These are phyloP conservation scores for Seiridium unicorne DNA, from an alignment of 2,329 filamentous ascomycete species.

Conservation along the genomic window DNA sequence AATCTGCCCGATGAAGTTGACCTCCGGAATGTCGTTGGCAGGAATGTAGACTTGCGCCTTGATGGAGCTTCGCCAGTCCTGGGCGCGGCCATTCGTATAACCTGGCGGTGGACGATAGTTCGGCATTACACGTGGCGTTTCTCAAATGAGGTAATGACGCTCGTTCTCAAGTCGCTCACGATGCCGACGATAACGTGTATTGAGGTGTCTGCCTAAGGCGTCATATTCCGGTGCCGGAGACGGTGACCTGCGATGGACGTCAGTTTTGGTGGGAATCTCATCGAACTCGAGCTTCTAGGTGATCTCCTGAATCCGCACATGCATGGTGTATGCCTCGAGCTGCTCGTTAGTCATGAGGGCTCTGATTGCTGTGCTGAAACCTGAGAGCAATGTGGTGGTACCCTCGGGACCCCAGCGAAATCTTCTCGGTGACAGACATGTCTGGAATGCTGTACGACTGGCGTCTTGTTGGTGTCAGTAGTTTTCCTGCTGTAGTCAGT, in stretches of 20 bases:
- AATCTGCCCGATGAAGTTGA: conserved; percentile 87
- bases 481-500: neutral
- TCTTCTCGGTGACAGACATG: neutral
- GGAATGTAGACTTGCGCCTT: conserved; percentile 84
- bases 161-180: conserved; percentile 32
- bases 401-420: neutral
- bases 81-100: conserved; percentile 46
- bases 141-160: conserved; percentile 73
- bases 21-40: conserved; percentile 80
- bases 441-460: no score
- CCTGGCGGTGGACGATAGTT: conserved; percentile 73
- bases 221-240: conserved; percentile 77
- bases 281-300: conserved; percentile 66
- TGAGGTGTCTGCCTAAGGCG: conserved; percentile 77
- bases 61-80: conserved; percentile 61
- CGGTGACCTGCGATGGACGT: conserved; percentile 64
- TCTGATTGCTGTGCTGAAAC: conserved; percentile 7
- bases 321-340: conserved; percentile 72
- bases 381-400: neutral
- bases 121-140: conserved; percentile 64
- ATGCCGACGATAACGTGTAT: conserved; percentile 64
- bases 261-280: conserved; percentile 19
- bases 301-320: conserved; percentile 78
- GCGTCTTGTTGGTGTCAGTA: neutral
- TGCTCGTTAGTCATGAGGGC: conserved; percentile 70